Conservation (phyloP, 73 alveolate species). For the Tetrahymena malaccensis region DNA sequence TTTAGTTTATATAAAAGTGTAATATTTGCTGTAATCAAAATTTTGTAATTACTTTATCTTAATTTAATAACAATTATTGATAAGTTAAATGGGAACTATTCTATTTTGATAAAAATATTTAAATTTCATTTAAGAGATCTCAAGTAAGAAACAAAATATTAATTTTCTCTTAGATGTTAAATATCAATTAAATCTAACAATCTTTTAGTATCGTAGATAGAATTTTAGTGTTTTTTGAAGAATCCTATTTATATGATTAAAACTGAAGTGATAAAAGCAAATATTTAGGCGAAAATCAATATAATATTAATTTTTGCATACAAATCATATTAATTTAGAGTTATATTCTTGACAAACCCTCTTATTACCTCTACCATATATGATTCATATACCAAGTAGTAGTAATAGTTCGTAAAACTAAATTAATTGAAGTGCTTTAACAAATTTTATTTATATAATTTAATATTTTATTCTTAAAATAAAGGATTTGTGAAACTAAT, state of each 20-base stretch:
- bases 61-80: too few relatives aligned
- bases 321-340: neutral
- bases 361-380: neutral
- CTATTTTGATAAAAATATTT: too few relatives aligned
- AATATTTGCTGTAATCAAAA: too few relatives aligned
- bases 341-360: neutral
- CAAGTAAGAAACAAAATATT: neutral
- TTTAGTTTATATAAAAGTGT: too few relatives aligned
- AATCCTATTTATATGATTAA: neutral
- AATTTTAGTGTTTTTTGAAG: neutral
- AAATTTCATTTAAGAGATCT: neutral
- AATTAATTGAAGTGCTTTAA: neutral
- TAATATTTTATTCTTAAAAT: neutral
- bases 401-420: neutral
- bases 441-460: neutral
- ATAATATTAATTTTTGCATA: neutral
- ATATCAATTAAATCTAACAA: neutral
- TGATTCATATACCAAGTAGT: neutral
- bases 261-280: neutral
- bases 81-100: too few relatives aligned
- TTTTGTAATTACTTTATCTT: too few relatives aligned
- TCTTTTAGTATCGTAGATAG: neutral
- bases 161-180: neutral
- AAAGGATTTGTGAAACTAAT: neutral
- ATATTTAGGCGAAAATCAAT: neutral